Conservation (phyloP, 441 rosid genomes). For the Jatropha podagrica region DNA sequence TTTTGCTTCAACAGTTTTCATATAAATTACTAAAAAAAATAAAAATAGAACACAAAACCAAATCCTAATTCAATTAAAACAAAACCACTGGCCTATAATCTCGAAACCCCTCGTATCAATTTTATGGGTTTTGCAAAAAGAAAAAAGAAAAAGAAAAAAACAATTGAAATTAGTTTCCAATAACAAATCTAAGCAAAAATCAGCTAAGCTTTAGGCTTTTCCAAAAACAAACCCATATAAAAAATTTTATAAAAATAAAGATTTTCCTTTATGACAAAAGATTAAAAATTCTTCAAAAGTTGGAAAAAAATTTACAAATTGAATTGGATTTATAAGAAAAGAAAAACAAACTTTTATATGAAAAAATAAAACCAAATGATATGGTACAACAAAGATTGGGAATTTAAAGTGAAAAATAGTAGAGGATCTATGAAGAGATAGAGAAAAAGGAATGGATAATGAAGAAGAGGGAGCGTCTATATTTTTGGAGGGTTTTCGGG, state of each 20-base stretch:
- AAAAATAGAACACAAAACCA: slow-evolving; percentile 16
- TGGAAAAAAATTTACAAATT: neutral
- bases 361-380: neutral
- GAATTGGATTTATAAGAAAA: neutral
- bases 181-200: slow-evolving; percentile 28
- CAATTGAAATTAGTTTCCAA: neutral
- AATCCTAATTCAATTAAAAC: slow-evolving; percentile 14
- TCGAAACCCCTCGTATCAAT: neutral
- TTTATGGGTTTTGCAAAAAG: slow-evolving; percentile 5
- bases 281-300: neutral
- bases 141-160: neutral
- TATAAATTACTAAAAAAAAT: neutral
- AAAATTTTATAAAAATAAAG: neutral
- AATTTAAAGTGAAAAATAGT: neutral
- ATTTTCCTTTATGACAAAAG: neutral
- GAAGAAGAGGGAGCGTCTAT: neutral
- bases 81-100: neutral
- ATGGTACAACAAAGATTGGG: slow-evolving; percentile 8
- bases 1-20: neutral
- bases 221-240: slow-evolving; percentile 6
- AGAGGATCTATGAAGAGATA: neutral
- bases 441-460: slow-evolving; percentile 3
- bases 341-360: neutral
- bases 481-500: neutral
- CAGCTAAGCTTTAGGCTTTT: slow-evolving; percentile 18